phyloP scores from a whole-genome alignment of 129 eudicot species.

The Flaveria trinervia region DNA sequence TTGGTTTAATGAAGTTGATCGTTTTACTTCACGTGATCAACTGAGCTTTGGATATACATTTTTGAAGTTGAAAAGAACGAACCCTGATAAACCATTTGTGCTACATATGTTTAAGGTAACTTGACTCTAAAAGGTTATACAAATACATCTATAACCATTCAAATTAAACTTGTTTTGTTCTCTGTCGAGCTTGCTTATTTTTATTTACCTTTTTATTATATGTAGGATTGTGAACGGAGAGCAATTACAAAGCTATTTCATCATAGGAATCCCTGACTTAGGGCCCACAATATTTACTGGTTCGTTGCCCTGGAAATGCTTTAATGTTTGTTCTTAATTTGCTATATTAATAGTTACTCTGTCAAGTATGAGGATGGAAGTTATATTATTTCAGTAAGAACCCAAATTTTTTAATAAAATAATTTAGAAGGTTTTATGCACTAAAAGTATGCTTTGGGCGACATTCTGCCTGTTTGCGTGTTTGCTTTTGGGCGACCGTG shows the following conservation, averaged over 20 bases:
- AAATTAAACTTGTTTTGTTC: neutral
- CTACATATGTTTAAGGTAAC: conserved; percentile 86
- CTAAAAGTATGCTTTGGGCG: neutral
- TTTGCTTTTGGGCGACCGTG: neutral
- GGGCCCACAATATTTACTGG: neutral
- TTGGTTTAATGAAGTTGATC: conserved; percentile 98
- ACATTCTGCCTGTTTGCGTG: neutral
- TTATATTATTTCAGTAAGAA: neutral
- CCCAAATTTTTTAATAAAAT: neutral
- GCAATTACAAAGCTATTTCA: conserved; percentile 77
- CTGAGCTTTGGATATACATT: conserved; percentile 90
- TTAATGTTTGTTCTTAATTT: conserved; percentile 25
- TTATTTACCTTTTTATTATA: neutral
- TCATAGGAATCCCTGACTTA: conserved; percentile 58
- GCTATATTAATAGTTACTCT: neutral
- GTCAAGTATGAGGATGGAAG: neutral
- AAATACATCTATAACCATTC: neutral
- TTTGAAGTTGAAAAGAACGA: conserved; percentile 69
- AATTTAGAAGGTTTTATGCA: neutral
- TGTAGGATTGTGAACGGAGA: conserved; percentile 96
- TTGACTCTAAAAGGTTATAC: neutral
- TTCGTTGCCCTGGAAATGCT: conserved; percentile 18
- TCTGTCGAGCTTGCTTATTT: neutral
- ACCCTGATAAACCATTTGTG: conserved; percentile 61
- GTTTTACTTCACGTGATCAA: conserved; percentile 94